A percentile compares a stretch with the other conserved stretches of the same genome.
phyloP scores from a whole-genome alignment of 2,329 filamentous ascomycete species.

The Aspergillus floridensis region DNA sequence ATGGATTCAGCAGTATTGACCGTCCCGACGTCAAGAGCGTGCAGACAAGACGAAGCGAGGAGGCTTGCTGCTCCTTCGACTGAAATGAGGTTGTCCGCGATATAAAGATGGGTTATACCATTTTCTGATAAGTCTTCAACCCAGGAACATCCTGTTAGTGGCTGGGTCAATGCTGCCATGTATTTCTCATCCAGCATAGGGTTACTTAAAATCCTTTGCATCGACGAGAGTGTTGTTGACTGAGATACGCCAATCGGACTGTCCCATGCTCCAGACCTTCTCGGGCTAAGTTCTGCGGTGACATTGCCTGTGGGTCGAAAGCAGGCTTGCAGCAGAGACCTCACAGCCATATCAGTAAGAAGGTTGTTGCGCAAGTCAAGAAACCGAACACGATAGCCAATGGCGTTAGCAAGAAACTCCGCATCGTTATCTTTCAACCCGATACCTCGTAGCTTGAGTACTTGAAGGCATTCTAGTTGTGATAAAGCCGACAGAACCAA shows the following conservation, averaged over 20 bases:
- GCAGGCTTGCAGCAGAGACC: conserved; percentile 52
- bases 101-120: conserved; percentile 60
- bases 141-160: conserved; percentile 53
- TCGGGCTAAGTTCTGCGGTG: background rate
- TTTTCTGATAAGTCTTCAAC: conserved; percentile 55
- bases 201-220: conserved; percentile 26
- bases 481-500: conserved; percentile 49
- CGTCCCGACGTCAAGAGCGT: conserved; percentile 56
- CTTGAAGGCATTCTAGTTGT: conserved; percentile 51
- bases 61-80: conserved; percentile 56
- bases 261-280: conserved; percentile 1
- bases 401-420: conserved; percentile 51
- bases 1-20: conserved; percentile 39
- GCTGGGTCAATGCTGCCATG: conserved; percentile 47
- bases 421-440: conserved; percentile 55
- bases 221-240: conserved; percentile 2
- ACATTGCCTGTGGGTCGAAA: conserved; percentile 34
- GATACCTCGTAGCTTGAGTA: conserved; percentile 56
- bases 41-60: conserved; percentile 50
- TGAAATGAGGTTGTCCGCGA: conserved; percentile 56
- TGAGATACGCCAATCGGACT: background rate
- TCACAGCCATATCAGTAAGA: conserved; percentile 56
- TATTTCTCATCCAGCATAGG: conserved; percentile 48
- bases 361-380: conserved; percentile 58
- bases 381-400: conserved; percentile 53